Conservation (phyloP, 371 early-diverging fungal species). For the Parasitella parasitica region DNA sequence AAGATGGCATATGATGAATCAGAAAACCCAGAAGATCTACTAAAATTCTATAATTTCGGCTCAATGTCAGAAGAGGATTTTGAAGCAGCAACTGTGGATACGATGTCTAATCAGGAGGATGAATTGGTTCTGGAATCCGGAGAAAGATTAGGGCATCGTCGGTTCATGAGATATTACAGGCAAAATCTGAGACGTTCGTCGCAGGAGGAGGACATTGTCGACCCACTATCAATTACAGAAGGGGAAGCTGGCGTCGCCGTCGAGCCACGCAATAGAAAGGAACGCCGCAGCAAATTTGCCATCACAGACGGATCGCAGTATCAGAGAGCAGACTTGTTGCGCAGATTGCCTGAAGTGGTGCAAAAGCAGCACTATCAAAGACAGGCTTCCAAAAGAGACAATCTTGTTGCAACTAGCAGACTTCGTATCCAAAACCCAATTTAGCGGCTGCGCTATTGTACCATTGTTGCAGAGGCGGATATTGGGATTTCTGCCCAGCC, state of each 20-base stretch:
- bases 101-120: conserved; percentile 18
- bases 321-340: background rate
- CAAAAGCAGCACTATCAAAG: conserved; percentile 16
- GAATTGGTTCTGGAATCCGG: conserved; percentile 85
- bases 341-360: conserved; percentile 17
- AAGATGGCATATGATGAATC: conserved; percentile 92
- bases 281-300: conserved; percentile 20
- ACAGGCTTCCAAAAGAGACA: conserved; percentile 10
- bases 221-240: conserved; percentile 10
- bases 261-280: conserved; percentile 26
- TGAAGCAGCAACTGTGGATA: conserved; percentile 15
- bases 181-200: conserved; percentile 51
- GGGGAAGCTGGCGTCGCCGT: conserved; percentile 23
- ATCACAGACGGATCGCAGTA: conserved; percentile 10
- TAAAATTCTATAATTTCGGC: conserved; percentile 87
- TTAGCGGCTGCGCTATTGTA: background rate
- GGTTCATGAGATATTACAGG: conserved; percentile 75
- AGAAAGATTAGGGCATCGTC: conserved; percentile 78
- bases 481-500: no score
- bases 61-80: conserved; percentile 33
- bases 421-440: conserved; percentile 26
- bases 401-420: conserved; percentile 15
- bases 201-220: background rate
- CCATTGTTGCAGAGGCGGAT: no score
- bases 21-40: conserved; percentile 82